Conservation (phyloP, 768 basidiomycete species). For the Pulveroboletus ravenelii region DNA sequence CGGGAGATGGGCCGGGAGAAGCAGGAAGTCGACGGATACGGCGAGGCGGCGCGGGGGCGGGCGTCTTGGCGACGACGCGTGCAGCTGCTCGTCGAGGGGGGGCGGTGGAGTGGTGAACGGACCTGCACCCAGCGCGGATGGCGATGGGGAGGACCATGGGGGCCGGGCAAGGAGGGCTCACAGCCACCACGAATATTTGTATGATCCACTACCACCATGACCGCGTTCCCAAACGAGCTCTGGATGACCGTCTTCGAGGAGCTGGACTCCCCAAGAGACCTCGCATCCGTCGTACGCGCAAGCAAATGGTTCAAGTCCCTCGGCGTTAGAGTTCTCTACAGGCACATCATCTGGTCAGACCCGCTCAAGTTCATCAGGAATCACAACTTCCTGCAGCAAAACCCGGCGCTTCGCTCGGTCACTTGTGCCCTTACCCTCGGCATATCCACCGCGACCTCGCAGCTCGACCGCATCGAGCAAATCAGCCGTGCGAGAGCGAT, state of each 20-base stretch:
- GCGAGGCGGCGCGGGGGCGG: neutral
- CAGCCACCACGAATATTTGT: neutral
- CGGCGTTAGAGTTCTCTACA: conserved; percentile 30
- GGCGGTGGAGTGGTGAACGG: neutral
- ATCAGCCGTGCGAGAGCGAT: conserved; percentile 25
- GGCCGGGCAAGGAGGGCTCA: neutral
- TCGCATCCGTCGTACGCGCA: conserved; percentile 30
- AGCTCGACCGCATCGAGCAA: conserved; percentile 26
- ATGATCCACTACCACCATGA: conserved; percentile 11
- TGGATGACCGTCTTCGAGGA: conserved; percentile 38
- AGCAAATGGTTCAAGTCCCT: conserved; percentile 30
- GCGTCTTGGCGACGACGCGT: neutral
- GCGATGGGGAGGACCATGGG: neutral
- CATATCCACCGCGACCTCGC: conserved; percentile 18
- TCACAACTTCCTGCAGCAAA: conserved; percentile 13
- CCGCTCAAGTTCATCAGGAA: conserved; percentile 27
- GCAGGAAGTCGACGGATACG: neutral
- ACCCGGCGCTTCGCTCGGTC: conserved; percentile 6
- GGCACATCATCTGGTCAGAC: conserved; percentile 31
- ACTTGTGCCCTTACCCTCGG: conserved; percentile 24
- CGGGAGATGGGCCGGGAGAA: neutral
- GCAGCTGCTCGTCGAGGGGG: neutral
- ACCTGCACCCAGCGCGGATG: neutral
- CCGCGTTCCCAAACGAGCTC: conserved; percentile 33
- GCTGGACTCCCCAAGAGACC: conserved; percentile 27